Base-by-base conservation (phyloP, 2,329 filamentous ascomycete species). In the Talaromyces amestolkiae region DNA sequence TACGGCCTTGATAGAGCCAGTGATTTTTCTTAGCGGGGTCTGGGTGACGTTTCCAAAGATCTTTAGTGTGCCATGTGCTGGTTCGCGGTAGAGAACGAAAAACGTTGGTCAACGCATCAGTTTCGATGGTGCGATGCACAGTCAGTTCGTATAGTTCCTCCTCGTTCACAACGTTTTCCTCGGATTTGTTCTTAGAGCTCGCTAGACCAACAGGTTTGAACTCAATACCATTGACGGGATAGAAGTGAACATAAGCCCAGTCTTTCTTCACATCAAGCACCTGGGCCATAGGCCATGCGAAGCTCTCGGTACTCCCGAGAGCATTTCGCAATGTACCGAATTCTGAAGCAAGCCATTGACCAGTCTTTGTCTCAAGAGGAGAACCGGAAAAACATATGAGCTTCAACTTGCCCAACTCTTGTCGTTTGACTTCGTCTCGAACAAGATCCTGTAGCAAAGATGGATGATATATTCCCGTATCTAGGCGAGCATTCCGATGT, bases 1-100 rank as follows among this genome's bases (percentile, higher is more conserved):
- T 65, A 0, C 69, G 69, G 49, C 69, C 71, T 49, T 72, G 66
- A 35, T 74, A 71, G 35, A 71, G 71, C 72, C 71, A 74, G 15
- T 70, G 64, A 4, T 54, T 54, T n/a, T 47, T 45, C 13, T 61
- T 67, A 11, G 58, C 60, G 13, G 61, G 59, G 9, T 67, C 43
- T 2, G 72, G 70, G 43, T 74, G 70, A 9, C 71, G 66, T 3
- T 66, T 45, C 68, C 67, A 73, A 3, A 74, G 63, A 49, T 74
- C 72, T 8, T 70, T 71, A 0, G 71, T 73, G 15, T 65, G 66
- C 47, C 70, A 74, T 3, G 67, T 58, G 3, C 67, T 64, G 2
- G 24, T 56, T 11, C 71, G 65, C 3, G 71, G 69, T 2, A 17
- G 41, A 47, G 70, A 72, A 0, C 69, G 58, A 1, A 60, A 56